Base-by-base conservation (phyloP, 2,329 filamentous ascomycete species). In the Fusarium phyllophilum region DNA sequence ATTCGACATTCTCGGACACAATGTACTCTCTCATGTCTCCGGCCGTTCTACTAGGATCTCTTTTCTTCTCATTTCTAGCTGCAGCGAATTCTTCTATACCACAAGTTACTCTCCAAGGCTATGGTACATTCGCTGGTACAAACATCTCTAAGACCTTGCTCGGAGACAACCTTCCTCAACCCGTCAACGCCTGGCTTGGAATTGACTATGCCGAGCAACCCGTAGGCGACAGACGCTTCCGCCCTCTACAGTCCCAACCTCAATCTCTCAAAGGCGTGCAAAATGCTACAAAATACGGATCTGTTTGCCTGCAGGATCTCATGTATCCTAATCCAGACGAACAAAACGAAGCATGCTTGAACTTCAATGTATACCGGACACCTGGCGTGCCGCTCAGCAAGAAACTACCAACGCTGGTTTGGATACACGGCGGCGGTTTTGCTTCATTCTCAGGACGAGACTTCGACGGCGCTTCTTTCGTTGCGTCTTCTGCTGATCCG, bases 371-470 rank as follows among this genome's bases (percentile, higher is more conserved):
- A 4, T 66, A 33, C 15, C 60, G 63, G 5, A 65, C 63, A 3
- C 33, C 38, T 8, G 61, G 48, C 1, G 34, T 66, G 3, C 49
- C 63, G 1, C 41, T 66, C 2, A 44, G 33, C 12, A 34, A 57
- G 26, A 66, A 44, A 38, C 36, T 66, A 1, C 63, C 63, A 6
- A 58, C 63, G 1, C 36, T 66, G 11, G 42, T 66, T 6, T 66
- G 63, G 63, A 66, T 66, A 6, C 63, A 66, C 4, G 63, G 63
- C 0, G 63, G 63, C 22, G 63, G 63, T 5, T 66, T 66, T 39
- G 63, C 60, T 10, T 66, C 63, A 4, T 66, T 66, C 17, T 66
- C 63, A 8, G 48, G 48, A 8, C 34, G 63, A 4, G 60, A 65
- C 1, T 65, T 66, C 0, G 63, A 66, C 8, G 63, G 63, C 2